Conservation (phyloP, 1,284 basidiomycete species). For the Laetiporus sulphureus region DNA sequence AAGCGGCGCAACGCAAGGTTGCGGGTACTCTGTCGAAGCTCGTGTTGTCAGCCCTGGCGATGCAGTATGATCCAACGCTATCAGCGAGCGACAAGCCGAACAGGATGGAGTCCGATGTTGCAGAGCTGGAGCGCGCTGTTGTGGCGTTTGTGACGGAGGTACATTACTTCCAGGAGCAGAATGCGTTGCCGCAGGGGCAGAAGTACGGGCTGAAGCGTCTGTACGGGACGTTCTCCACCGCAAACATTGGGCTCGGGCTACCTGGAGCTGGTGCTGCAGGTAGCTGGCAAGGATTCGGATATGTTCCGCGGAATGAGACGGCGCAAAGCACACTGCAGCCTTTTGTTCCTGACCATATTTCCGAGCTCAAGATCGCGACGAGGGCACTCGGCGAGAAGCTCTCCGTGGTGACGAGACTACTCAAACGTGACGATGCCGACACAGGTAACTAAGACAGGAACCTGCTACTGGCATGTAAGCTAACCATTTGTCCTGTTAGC, state of each 20-base stretch:
- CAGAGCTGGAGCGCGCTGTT: conserved; percentile 72
- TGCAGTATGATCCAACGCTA: conserved; percentile 67
- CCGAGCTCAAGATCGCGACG: conserved; percentile 43
- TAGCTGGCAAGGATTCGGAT: conserved; percentile 77
- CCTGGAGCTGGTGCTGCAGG: conserved; percentile 65
- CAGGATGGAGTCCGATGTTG: conserved; percentile 70
- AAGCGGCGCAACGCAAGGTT: conserved; percentile 70
- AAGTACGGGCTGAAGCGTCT: conserved; percentile 45
- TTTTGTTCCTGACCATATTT: conserved; percentile 45
- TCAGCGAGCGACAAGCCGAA: conserved; percentile 57
- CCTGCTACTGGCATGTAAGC: neutral
- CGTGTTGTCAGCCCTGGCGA: conserved; percentile 69
- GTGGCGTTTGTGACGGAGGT: conserved; percentile 68
- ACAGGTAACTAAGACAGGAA: conserved; percentile 5
- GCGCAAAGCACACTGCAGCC: conserved; percentile 41
- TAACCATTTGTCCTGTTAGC: conserved; percentile 12
- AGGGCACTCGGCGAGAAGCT: conserved; percentile 45
- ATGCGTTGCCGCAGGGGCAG: conserved; percentile 25
- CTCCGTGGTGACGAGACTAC: conserved; percentile 12
- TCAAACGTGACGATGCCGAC: conserved; percentile 8
- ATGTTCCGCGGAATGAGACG: conserved; percentile 48
- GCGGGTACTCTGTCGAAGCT: conserved; percentile 73
- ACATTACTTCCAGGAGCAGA: conserved; percentile 46
- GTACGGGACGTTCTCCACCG: conserved; percentile 55
- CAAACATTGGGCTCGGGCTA: conserved; percentile 63